Percentiles rank a stretch among this genome's conserved stretches.
phyloP scores from a whole-genome alignment of 768 basidiomycete species.

The Postia placenta region DNA sequence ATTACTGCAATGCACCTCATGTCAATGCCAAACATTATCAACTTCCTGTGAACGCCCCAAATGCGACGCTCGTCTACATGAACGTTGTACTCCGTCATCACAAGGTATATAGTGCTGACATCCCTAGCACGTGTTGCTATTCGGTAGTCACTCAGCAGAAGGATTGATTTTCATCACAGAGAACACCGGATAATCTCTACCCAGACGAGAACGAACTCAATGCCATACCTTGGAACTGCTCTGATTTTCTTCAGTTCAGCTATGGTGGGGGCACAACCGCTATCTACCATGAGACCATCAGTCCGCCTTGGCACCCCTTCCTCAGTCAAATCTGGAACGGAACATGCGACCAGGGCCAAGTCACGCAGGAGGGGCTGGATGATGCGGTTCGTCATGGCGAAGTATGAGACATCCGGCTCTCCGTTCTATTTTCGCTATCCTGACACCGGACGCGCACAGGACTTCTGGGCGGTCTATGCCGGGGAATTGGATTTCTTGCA shows the following conservation, averaged over 20 bases:
- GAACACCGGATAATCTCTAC: constrained; percentile 45
- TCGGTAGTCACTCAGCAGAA: background rate
- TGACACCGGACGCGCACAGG: constrained; percentile 23
- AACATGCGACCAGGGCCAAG: constrained; percentile 41
- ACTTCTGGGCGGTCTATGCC: constrained; percentile 41
- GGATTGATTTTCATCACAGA: constrained; percentile 19
- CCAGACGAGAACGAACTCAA: constrained; percentile 37
- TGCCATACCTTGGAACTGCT: constrained; percentile 34
- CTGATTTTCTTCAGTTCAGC: constrained; percentile 30
- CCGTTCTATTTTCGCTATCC: background rate
- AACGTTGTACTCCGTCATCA: constrained; percentile 42
- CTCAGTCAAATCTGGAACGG: constrained; percentile 39
- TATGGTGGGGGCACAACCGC: constrained; percentile 31
- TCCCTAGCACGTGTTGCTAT: background rate
- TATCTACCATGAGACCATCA: constrained; percentile 34
- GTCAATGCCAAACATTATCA: constrained; percentile 34
- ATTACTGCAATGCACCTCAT: constrained; percentile 48
- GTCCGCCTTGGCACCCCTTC: constrained; percentile 40
- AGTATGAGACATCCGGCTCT: constrained; percentile 16
- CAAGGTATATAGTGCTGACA: constrained; percentile 28
- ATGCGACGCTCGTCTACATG: constrained; percentile 33
- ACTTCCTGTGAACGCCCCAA: constrained; percentile 21
- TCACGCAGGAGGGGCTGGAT: constrained; percentile 37
- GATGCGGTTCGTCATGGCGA: constrained; percentile 39
- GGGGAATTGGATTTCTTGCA: constrained; percentile 31